phyloP scores from a whole-genome alignment of 148 eudicot genomes.

The Camellia sinensis region DNA sequence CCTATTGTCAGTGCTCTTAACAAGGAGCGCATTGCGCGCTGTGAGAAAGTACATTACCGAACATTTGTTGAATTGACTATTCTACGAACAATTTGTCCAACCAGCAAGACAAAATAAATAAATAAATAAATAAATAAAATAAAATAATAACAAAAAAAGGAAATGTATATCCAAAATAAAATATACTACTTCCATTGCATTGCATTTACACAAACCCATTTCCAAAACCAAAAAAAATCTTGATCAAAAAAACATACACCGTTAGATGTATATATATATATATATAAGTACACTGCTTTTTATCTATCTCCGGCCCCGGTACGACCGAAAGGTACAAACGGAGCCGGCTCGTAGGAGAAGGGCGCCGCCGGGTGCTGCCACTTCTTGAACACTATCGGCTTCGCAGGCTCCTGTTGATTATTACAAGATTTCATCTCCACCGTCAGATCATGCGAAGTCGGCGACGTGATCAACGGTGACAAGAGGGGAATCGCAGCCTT shows the following conservation, averaged over 20 bases:
- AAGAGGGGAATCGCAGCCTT: constrained; percentile 67
- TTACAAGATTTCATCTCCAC: constrained; percentile 24
- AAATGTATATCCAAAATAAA: too few species aligned
- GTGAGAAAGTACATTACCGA: too few species aligned
- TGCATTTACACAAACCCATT: too few species aligned
- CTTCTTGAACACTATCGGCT: constrained; percentile 30
- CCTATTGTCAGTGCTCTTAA: too few species aligned
- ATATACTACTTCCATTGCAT: too few species aligned
- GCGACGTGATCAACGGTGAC: constrained; percentile 58
- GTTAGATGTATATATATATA: background rate
- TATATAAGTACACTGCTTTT: background rate
- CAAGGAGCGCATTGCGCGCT: too few species aligned
- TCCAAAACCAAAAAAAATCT: background rate
- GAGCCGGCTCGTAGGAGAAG: constrained; percentile 32
- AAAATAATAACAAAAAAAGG: too few species aligned
- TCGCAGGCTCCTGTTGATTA: constrained; percentile 17
- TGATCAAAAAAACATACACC: background rate
- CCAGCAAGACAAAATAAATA: too few species aligned
- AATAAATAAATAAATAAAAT: too few species aligned
- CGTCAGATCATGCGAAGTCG: constrained; percentile 32
- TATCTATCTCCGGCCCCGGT: constrained; percentile 7
- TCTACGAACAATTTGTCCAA: background rate
- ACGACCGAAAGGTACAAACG: constrained; percentile 7
- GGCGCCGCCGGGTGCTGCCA: constrained; percentile 50
- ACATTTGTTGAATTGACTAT: background rate